Percentiles rank a stretch among this genome's conserved stretches.
phyloP scores from a whole-genome alignment of 495 filamentous ascomycete genomes.

The Aspergillus sparsus region DNA sequence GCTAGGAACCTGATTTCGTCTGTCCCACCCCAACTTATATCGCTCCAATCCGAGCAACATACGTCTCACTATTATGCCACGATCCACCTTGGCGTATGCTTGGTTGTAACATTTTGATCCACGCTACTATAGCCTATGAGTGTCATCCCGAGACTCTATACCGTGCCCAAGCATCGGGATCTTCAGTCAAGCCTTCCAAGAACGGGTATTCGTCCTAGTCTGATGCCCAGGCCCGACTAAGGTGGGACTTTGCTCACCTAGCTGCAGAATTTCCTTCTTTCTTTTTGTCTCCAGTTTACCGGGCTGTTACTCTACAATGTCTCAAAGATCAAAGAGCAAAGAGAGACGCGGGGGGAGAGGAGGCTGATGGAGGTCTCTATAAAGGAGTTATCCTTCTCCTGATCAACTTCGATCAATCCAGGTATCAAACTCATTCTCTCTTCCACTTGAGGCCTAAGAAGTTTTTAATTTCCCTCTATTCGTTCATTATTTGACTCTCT shows the following conservation, averaged over 20 bases:
- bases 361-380: not conserved
- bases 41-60: not conserved
- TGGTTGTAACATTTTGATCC: not conserved
- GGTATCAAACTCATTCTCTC: not conserved
- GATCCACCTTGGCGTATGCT: not conserved
- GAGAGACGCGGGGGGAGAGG: not conserved
- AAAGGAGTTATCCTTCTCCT: not conserved
- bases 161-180: conserved; percentile 12
- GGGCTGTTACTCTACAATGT: not conserved
- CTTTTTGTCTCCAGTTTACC: not conserved
- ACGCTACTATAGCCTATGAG: conserved; percentile 7
- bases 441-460: not conserved
- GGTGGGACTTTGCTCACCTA: conserved; percentile 8
- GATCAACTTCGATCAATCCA: not conserved
- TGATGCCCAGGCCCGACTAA: conserved; percentile 7
- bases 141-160: not conserved
- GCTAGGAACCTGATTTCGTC: conserved; percentile 7
- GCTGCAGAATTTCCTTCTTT: not conserved
- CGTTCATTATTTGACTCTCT: not conserved
- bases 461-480: not conserved
- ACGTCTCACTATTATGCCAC: not conserved
- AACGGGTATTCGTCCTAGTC: conserved; percentile 10
- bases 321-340: not conserved
- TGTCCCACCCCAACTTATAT: not conserved
- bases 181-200: conserved; percentile 3